Conservation (phyloP, 345 rosid species). For the Salix dunnii region DNA sequence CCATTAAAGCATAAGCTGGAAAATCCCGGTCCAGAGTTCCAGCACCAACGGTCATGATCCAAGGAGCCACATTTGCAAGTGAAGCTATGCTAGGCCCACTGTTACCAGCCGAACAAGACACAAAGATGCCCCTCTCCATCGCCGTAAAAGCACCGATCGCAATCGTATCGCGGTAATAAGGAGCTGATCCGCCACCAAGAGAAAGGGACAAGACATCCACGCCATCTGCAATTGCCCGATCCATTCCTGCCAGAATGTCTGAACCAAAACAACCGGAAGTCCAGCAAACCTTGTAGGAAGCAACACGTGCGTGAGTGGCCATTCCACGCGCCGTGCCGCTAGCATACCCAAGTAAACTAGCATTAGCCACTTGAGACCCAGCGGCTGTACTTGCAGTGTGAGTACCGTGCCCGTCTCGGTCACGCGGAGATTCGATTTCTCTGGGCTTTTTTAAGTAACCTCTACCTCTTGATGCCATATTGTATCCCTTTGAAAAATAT, state of each 20-base stretch:
- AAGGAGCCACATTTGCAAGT: conserved; percentile 79
- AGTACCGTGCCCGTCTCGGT: conserved; percentile 78
- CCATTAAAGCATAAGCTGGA: conserved; percentile 63
- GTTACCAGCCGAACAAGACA: conserved; percentile 81
- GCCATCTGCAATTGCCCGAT: conserved; percentile 71
- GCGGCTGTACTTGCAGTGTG: conserved; percentile 84
- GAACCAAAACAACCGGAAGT: conserved; percentile 62
- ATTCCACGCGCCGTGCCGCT: conserved; percentile 77
- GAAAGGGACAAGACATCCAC: conserved; percentile 85
- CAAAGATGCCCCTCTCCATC: conserved; percentile 74
- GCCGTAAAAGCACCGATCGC: conserved; percentile 75
- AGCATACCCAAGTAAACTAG: conserved; percentile 82
- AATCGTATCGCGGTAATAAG: conserved; percentile 58
- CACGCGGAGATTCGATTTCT: conserved; percentile 67
- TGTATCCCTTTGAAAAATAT: conserved; percentile 66
- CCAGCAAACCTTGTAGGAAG: conserved; percentile 89
- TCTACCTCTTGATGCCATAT: conserved; percentile 50
- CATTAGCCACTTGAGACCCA: conserved; percentile 59
- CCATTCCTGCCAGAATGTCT: conserved; percentile 82
- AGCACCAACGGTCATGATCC: conserved; percentile 95
- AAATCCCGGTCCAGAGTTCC: conserved; percentile 82
- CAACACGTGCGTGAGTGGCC: conserved; percentile 68
- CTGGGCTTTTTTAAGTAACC: conserved; percentile 28
- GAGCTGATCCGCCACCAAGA: conserved; percentile 70
- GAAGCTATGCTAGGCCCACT: conserved; percentile 60